Evolutionary conservation across 495 filamentous ascomycete genomes (phyloP), one percentile per base, ranked within the genome.

Genomic region (Penicillium coffeae): DNA sequence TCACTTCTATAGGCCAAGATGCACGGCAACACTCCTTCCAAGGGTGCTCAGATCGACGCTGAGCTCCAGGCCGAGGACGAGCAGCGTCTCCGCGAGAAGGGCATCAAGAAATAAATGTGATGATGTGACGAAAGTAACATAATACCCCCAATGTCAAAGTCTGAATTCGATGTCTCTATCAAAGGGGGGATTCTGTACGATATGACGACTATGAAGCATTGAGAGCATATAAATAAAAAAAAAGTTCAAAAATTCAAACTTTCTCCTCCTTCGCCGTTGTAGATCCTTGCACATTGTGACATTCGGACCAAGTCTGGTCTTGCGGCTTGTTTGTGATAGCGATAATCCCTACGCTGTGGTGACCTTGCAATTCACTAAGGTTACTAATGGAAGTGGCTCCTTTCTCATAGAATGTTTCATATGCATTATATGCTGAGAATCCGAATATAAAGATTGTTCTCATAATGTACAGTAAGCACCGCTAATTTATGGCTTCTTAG

Each of bases 11-110:
- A 90, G 84, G 87, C 86, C n/a, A 78, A 71, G 21, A 60, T 76
- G 50, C 84, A 90, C 51, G 86, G 87, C 7, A 84, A 89, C 51
- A 63, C 82, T 58, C 87, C 87, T 8, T 86, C 81, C 8, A 78
- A 72, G 53, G 86, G 87, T 2, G 87, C 86, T 8, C 69, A 84
- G 68, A 80, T 87, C 39, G 87, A 91, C 61, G 80, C 78, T 8
- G 73, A 87, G 8, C 59, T 91, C 14, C 70, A 86, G 63, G 72
- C 70, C 3, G 86, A 89, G 35, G 87, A 91, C 42, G 83, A 86
- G 62, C 78, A 82, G 64, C 62, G 73, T 30, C 46, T 90, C 35
- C 77, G 60, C 45, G 79, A 80, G 71, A 89, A 88, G 71, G 77
- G 74, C 18, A 71, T 67, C 38, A 72, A 72, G 63, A 62, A 71